phyloP scores from a whole-genome alignment of 2,329 filamentous ascomycete species.

The Apiospora pterosperma region DNA sequence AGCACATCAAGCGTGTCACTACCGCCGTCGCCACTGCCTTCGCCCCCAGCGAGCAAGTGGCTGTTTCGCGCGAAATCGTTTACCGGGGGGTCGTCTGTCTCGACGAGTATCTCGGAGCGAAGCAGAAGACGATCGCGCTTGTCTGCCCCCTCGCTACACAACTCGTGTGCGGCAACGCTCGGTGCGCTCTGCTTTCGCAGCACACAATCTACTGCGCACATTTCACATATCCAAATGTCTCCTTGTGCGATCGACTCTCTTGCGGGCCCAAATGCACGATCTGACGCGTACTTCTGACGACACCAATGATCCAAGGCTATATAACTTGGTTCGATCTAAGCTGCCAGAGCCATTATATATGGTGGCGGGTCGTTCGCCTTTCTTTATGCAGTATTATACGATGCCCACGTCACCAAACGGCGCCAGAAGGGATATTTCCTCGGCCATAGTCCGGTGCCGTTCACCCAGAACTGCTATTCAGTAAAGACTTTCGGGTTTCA shows the following conservation, averaged over 20 bases:
- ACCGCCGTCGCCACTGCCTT: not conserved
- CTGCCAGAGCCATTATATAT: not conserved
- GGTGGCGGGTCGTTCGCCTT: not conserved
- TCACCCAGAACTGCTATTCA: not conserved
- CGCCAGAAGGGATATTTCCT: not conserved
- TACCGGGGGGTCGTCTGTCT: not conserved
- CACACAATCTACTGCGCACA: not conserved
- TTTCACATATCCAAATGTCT: not conserved
- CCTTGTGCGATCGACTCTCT: not conserved
- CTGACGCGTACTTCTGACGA: not conserved
- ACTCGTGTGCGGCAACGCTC: not conserved
- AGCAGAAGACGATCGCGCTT: not conserved
- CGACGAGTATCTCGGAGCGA: not conserved
- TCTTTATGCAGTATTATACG: not conserved
- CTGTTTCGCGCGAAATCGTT: not conserved
- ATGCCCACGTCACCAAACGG: not conserved
- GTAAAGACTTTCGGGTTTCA: not conserved
- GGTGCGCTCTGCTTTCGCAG: not conserved
- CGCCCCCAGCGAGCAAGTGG: not conserved
- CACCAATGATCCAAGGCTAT: not conserved
- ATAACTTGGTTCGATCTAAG: not conserved
- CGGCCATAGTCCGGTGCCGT: not conserved
- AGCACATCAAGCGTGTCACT: slow-evolving; percentile 9
- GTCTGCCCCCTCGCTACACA: not conserved
- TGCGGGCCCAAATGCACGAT: not conserved